Percentiles rank a stretch among this genome's conserved stretches.
These are phyloP conservation scores for Penicillium sp. DNA, from an alignment of 2,329 filamentous ascomycete genomes.

Conservation along the genomic window DNA sequence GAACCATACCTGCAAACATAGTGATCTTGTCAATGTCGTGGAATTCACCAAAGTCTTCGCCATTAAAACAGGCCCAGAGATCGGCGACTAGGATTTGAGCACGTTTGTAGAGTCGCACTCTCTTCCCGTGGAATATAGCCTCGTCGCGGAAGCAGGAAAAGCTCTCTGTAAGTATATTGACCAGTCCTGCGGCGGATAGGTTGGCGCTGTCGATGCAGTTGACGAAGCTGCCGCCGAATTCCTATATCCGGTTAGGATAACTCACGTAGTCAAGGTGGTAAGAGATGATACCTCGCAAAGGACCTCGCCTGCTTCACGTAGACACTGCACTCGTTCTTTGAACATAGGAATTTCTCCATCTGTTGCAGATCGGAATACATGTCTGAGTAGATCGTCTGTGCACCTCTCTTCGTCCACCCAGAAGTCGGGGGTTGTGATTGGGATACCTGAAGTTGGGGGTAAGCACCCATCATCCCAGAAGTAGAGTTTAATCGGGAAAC, in stretches of 20 bases:
- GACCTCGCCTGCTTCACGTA: slow-evolving; percentile 78
- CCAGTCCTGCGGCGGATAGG: slow-evolving; percentile 76
- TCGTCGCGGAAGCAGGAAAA: slow-evolving; percentile 88
- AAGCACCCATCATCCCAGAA: neutral
- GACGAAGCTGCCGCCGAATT: slow-evolving; percentile 71
- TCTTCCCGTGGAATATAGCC: slow-evolving; percentile 68
- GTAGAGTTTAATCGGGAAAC: slow-evolving; percentile 15
- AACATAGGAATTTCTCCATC: slow-evolving; percentile 85
- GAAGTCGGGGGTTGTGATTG: slow-evolving; percentile 83
- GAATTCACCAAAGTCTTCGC: slow-evolving; percentile 74
- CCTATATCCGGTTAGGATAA: slow-evolving; percentile 45
- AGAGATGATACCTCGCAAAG: slow-evolving; percentile 64
- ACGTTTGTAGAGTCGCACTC: slow-evolving; percentile 82
- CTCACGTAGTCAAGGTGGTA: neutral
- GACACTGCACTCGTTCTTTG: slow-evolving; percentile 69
- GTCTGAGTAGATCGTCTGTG: slow-evolving; percentile 67
- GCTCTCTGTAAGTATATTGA: slow-evolving; percentile 78
- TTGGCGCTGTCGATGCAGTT: slow-evolving; percentile 72
- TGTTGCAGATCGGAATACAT: slow-evolving; percentile 83
- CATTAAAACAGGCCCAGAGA: slow-evolving; percentile 92
- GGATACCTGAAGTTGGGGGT: slow-evolving; percentile 58
- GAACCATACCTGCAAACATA: slow-evolving; percentile 73
- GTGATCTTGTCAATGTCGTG: slow-evolving; percentile 91
- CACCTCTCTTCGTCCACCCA: slow-evolving; percentile 78
- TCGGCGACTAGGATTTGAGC: slow-evolving; percentile 96